Conservation (phyloP, 495 filamentous ascomycete genomes). For the Aspergillus sclerotioniger region DNA sequence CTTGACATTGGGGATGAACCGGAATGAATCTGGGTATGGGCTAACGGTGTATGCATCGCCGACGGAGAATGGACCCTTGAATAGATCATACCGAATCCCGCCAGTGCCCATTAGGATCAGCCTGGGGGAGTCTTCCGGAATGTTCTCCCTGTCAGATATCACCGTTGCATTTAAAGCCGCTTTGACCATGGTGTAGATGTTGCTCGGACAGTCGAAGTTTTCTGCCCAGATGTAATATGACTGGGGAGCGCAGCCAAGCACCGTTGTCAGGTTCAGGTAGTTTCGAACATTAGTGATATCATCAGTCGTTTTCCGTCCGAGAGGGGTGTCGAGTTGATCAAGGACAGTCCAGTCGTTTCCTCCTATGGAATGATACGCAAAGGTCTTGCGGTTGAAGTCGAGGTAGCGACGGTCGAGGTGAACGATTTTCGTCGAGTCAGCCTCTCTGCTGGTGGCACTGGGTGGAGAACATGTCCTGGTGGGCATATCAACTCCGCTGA, state of each 20-base stretch:
- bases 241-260: not conserved
- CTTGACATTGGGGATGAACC: not conserved
- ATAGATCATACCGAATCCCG: constrained; percentile 1
- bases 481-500: not conserved
- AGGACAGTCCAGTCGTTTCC: not conserved
- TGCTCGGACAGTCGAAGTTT: not conserved
- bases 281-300: not conserved
- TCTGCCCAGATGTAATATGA: not conserved
- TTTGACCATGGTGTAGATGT: not conserved
- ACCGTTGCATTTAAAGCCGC: not conserved
- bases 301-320: not conserved
- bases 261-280: not conserved
- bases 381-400: constrained; percentile 7
- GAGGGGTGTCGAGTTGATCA: not conserved
- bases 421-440: not conserved
- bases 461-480: not conserved
- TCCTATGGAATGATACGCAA: constrained; percentile 3
- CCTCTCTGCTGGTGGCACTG: not conserved
- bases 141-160: not conserved
- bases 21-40: constrained; percentile 7
- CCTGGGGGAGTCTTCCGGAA: not conserved
- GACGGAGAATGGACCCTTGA: constrained; percentile 4
- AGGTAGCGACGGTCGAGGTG: constrained; percentile 6
- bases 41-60: not conserved
- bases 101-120: not conserved